Base-by-base conservation (phyloP, 2,329 filamentous ascomycete genomes). In the Pseudogymnoascus sp. region DNA sequence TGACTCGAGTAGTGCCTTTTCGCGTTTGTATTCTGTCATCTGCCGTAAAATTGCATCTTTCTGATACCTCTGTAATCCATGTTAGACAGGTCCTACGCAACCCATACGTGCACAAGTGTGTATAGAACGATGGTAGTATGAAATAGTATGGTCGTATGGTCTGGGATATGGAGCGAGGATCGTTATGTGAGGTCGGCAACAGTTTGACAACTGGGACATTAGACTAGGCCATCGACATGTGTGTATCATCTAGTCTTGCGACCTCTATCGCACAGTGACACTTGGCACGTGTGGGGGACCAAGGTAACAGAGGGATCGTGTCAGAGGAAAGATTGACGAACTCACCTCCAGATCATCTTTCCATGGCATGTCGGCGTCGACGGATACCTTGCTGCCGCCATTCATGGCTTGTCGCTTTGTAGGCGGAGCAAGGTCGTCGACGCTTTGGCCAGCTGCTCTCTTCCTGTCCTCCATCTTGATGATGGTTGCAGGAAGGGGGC, bases 381-480 rank as follows among this genome's bases (percentile, higher is more conserved):
- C 82, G 73, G 86, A 84, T 70, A 82, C 78, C 70, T 83, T 85
- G 67, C 70, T 69, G 71, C 91, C 91, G 72, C 92, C 92, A 81
- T 96, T 97, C 68, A 93, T 84, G 63, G 91, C 90, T 76, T 96
- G 90, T 77, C 92, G 89, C 82, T 97, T 99, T 73, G 87, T 89
- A 21, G 93, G 92, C 69, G 93, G 93, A 68, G 89, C 90, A 73
- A 90, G 81, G 70, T 97, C 91, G 76, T 94, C 90, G 72, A 85
- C 80, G 74, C 88, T 89, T 77, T 85, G 83, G 70, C 89, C 84
- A 74, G 92, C 90, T 74, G 92, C 89, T 85, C 94, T 87, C 85
- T 99, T 99, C 85, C 94, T 91, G 82, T 97, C 94, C 84, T 99
- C 94, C 93, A 97, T 99, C 85, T 94, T 96, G 81, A 86, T 82